Evolutionary conservation across 2,329 filamentous ascomycete species (phyloP), one percentile per base, ranked within the genome.

Genomic region (Colletotrichum sp.): DNA sequence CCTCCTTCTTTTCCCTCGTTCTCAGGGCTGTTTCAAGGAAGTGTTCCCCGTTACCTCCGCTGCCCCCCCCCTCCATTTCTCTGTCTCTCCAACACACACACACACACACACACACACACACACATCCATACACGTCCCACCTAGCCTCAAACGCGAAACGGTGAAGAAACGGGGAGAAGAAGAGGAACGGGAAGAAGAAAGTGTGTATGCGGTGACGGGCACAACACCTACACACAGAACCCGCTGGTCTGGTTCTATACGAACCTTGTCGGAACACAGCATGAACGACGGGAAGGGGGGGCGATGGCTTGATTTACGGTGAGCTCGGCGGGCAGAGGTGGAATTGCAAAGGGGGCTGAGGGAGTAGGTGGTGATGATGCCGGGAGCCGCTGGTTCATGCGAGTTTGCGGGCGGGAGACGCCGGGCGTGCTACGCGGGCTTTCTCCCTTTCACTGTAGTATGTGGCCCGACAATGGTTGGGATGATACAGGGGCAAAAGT

Each of bases 181-280:
- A 52, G 28, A 52, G 32, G 6, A 55, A 55, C 6, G n/a, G 34
- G 28, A 55, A 27, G 36, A 27, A 64, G 27, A 36, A 48, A 25
- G 39, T 44, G 39, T n/a, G 39, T 44, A 44, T 44, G 39, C n/a
- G 16, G 16, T 44, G 39, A 44, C 39, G 39, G 39, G 16, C 39
- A 44, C 39, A 12, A 28, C 16, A 27, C 34, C 15, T 34, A 27
- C 22, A n/a, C 28, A 57, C n/a, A 71, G 11, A 69, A 72, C 68
- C 73, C 73, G 69, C 69, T 44, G 39, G 32, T 68, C 64, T 72
- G 73, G 73, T 68, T 64, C 69, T 32, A 68, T 72, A 68, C 69
- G 69, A 72, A 72, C 63, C 63, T 44, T 72, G 73, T 72, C 63
- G 73, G 69, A 72, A 75, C 73, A 75, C 73, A 68, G 44, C 73